Evolutionary conservation across 202 grass and related monocot genomes (phyloP), one percentile per base, ranked within the genome.

Genomic region (Setaria italica): DNA sequence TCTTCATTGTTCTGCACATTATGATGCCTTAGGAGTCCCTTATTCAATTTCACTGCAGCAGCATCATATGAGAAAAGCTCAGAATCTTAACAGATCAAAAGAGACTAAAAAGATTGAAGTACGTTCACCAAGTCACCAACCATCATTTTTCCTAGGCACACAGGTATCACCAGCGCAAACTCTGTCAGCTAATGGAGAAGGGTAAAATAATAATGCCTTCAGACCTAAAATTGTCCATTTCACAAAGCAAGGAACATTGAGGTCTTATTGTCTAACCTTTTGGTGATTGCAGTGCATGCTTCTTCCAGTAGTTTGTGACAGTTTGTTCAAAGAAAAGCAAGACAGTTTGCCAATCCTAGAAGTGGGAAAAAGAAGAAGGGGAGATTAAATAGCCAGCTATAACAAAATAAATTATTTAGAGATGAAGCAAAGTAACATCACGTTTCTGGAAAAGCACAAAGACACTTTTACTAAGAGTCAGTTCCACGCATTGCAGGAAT

Each of bases 241-340:
- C 71, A 50, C 48, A 63, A 72, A 87, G 67, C 62, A 69, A 69
- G 48, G 46, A 72, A 74, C 77, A 53, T 80, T 82, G 82, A 80
- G 35, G 37, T 70, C 13, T 32, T 14, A 70, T 67, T 64, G 48
- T 54, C 69, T 89, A 86, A 94, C 96, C 96, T 92, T 95, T 80
- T 74, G 62, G 72, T 47, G 41, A 70, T 67, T 84, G 78, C 10
- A 35, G 51, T 72, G 80, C 33, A 82, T 88, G 79, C 71, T 82
- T 79, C 78, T 94, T 88, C 96, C 96, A 99, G 86, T 85, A 89
- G 25, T 86, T 86, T 80, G 45, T 90, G n/a, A 94, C 76, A 72
- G 90, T 82, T 84, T 84, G 63, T 81, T 99, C 96, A 91, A 95
- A 88, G 86, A 95, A 95, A 89, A 84, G 85, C 86, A 99, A 94